Base-by-base conservation (phyloP, 1,284 basidiomycete species). In the Ceratobasidium theobromae region DNA sequence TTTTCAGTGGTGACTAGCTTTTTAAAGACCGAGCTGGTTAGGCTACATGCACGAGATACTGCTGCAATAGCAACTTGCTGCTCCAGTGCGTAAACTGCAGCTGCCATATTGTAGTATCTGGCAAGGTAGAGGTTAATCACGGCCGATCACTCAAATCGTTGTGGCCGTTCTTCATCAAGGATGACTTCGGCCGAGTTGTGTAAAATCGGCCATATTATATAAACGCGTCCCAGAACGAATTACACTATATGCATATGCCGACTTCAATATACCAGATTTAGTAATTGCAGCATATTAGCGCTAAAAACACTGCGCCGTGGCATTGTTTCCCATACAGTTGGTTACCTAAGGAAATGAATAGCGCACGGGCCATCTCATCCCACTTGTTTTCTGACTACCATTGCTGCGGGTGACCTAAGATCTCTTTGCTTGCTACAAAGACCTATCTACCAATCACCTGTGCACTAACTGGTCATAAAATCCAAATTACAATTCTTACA, bases 1-100 rank as follows among this genome's bases (percentile, higher is more conserved):
- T 91, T 93, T 75, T 98, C 95, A 72, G 86, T 85, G 71, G 87
- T 88, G 70, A 95, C 88, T 65, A 98, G 84, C 65, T 86, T 88
- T 73, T 91, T 87, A 78, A 98, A 98, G 14, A 98, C 93, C 5
- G 87, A 85, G 16, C 87, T 85, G 0, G 97, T 94, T 62, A 94
- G 82, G 28, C 83, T 78, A 74, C 91, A 96, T 8, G 95, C 96
- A 46, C 95, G 80, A 25, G 91, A 84, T 40, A 99, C 96, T 1
- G 96, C 94, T n/a, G 88, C 84, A 66, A 98, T 79, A 4, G 93
- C 95, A 57, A 96, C 81, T 71, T 85, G 79, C 71, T 84, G 84
- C 74, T 89, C 88, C 28, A 77, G 72, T 9, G 80, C 76, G 73
- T 79, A 81, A 5, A 14, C 18, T 27, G 75, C 67, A 35, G 73